phyloP scores from a whole-genome alignment of 495 filamentous ascomycete genomes.

The Trichoderma virens region DNA sequence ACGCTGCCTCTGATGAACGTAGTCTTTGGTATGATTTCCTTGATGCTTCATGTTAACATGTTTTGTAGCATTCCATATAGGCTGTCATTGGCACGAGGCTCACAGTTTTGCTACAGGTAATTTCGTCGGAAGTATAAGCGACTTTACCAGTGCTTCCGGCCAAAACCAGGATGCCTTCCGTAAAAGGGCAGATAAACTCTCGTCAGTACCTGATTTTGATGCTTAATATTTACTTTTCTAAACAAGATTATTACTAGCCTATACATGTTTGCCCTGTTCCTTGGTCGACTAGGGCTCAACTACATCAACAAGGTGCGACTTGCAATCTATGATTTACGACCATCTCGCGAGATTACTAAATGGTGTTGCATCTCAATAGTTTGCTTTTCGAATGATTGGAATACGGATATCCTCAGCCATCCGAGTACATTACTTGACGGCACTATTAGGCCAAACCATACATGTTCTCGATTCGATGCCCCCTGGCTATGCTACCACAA shows the following conservation, averaged over 20 bases:
- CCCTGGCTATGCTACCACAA: constrained; percentile 44
- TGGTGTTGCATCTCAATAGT: constrained; percentile 27
- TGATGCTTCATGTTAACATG: neutral
- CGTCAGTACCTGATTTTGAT: neutral
- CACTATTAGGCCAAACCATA: constrained; percentile 45
- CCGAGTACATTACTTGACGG: constrained; percentile 43
- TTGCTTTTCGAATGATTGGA: constrained; percentile 47
- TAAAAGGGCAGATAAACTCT: neutral
- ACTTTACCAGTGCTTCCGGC: constrained; percentile 10
- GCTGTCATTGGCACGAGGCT: constrained; percentile 1
- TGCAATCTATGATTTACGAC: neutral
- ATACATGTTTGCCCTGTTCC: constrained; percentile 56
- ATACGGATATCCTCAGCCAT: constrained; percentile 47
- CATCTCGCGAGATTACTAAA: neutral
- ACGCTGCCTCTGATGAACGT: constrained; percentile 43
- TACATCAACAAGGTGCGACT: constrained; percentile 48
- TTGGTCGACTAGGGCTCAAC: constrained; percentile 48
- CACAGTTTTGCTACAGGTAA: constrained; percentile 25
- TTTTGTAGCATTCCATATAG: neutral
- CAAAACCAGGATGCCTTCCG: neutral
- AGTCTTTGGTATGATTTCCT: constrained; percentile 31
- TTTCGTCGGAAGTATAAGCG: constrained; percentile 29
- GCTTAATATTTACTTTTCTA: neutral
- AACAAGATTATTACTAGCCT: constrained; percentile 24
- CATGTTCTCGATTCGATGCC: constrained; percentile 48